A percentile compares a stretch with the other conserved stretches of the same genome.
Conservation (phyloP, 495 filamentous ascomycete species). For the Entonaema liquescens region DNA sequence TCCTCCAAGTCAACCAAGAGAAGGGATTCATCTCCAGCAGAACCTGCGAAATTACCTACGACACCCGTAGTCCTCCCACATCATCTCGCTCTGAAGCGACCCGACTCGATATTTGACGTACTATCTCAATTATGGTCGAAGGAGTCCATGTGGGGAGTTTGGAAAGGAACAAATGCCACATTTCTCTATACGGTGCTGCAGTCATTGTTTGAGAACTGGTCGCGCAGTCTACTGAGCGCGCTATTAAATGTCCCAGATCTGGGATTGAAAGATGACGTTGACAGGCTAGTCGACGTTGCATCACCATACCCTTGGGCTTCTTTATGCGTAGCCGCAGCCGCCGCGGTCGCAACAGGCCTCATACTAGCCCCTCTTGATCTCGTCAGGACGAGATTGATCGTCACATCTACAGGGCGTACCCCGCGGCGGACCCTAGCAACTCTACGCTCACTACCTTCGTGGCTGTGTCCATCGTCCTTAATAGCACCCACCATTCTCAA, state of each 20-base stretch:
- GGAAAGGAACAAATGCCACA: slow-evolving; percentile 92
- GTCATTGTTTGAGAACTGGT: slow-evolving; percentile 86
- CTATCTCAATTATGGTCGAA: slow-evolving; percentile 87
- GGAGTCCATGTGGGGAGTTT: slow-evolving; percentile 89
- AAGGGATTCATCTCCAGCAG: slow-evolving; percentile 45
- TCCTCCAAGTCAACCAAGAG: slow-evolving; percentile 51
- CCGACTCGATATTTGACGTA: slow-evolving; percentile 79
- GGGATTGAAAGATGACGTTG: slow-evolving; percentile 64
- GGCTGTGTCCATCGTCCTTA: slow-evolving; percentile 73
- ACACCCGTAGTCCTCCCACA: slow-evolving; percentile 57
- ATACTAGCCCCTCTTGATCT: slow-evolving; percentile 88
- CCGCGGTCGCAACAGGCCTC: slow-evolving; percentile 79
- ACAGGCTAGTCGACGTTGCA: slow-evolving; percentile 65
- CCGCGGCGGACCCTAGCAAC: slow-evolving; percentile 78
- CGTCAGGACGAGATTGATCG: slow-evolving; percentile 86
- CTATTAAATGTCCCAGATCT: slow-evolving; percentile 84
- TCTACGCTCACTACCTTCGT: slow-evolving; percentile 78
- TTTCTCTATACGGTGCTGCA: slow-evolving; percentile 88
- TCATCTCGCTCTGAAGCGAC: slow-evolving; percentile 71
- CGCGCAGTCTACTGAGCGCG: slow-evolving; percentile 81
- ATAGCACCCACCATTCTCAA: slow-evolving; percentile 86
- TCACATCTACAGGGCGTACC: slow-evolving; percentile 76
- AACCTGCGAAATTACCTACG: slow-evolving; percentile 38
- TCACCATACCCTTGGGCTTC: slow-evolving; percentile 77
- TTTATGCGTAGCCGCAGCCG: slow-evolving; percentile 81